Evolutionary conservation across 495 filamentous ascomycete genomes (phyloP).

Genomic region (Lepidopterella palustris): DNA sequence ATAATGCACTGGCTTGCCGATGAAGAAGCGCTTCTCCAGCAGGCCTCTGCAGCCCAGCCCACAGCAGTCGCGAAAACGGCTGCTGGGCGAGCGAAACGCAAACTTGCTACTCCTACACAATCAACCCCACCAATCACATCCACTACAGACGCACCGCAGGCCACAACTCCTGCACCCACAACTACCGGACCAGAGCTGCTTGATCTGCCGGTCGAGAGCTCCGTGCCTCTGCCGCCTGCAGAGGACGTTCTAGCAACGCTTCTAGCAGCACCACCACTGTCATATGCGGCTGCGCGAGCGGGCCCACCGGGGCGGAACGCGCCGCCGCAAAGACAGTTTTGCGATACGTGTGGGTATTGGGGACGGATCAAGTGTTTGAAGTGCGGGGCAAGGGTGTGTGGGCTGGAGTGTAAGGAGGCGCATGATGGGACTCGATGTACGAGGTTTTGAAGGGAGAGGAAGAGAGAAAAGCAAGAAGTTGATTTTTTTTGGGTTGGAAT

Average conservation of each 20-base stretch:
- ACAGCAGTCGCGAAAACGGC: constrained; percentile 13
- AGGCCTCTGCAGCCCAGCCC: constrained; percentile 3
- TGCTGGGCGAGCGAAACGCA: constrained; percentile 13
- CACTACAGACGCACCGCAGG: constrained; percentile 2
- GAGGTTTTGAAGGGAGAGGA: constrained; percentile 25
- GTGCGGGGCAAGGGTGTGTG: constrained; percentile 75
- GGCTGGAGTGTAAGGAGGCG: constrained; percentile 68
- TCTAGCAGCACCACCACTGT: constrained; percentile 63
- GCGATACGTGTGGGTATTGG: constrained; percentile 91
- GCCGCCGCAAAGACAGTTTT: constrained; percentile 62
- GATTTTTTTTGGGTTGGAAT: too few relatives aligned
- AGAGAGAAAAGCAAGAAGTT: too few relatives aligned
- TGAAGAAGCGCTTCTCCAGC: constrained; percentile 25
- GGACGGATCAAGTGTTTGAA: constrained; percentile 76
- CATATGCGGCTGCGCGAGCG: constrained; percentile 71
- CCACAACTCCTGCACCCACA: background rate
- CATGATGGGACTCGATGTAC: constrained; percentile 74
- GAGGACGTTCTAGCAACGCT: constrained; percentile 55
- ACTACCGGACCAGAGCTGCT: too few relatives aligned
- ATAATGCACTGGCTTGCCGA: constrained; percentile 28
- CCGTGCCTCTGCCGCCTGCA: constrained; percentile 9
- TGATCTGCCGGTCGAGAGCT: background rate
- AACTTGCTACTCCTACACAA: background rate
- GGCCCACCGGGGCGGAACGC: constrained; percentile 43
- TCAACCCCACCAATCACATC: background rate